Base-by-base conservation (phyloP, 192 early-diverging fungal species). In the Mortierella hygrophila region DNA sequence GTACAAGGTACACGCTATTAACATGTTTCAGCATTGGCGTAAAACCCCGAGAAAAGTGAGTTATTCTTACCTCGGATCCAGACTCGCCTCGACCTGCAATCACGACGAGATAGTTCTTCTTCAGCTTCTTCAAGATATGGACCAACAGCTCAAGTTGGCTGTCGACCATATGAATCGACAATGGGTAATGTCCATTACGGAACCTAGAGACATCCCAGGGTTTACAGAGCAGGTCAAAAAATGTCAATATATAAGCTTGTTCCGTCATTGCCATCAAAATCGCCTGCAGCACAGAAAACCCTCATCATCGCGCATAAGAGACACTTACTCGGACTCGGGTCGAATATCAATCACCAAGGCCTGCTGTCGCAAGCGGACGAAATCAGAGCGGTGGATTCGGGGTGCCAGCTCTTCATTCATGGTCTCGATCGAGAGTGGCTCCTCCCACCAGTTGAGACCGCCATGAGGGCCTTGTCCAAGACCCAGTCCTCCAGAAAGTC, bases 291-390 rank as follows among this genome's bases (percentile, higher is more conserved):
- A 32, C 29, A 65, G 18, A 20, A 37, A 37, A 21, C 7, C 9
- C 13, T 32, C 23, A 73, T 70, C 23, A 44, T 35, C 15, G 69
- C 15, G 44, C 37, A 40, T 3, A 75, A 60, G 11, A 21, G 16
- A 42, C 42, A 86, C 89, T 79, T 87, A 93, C 91, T 90, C 91
- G 82, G 86, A 54, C 57, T 93, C 91, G 10, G 82, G 69, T 52
- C 93, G 90, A 52, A 92, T 91, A 83, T 94, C 93, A 72, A 94
- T 82, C 29, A 93, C 88, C 54, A 93, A 77, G 18, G 88, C 89
- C 73, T 90, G 82, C 40, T 86, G 88, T 13, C 89, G 81, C 29
- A 91, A 69, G 38, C 80, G 85, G 1, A 85, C 70, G 37, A 92
- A 83, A 79, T 94, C 93, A 38, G 81, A 79, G 11, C 92, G 54